These are phyloP conservation scores for Pleurotus eryngii DNA, from an alignment of 768 basidiomycete genomes.

Conservation along the genomic window DNA sequence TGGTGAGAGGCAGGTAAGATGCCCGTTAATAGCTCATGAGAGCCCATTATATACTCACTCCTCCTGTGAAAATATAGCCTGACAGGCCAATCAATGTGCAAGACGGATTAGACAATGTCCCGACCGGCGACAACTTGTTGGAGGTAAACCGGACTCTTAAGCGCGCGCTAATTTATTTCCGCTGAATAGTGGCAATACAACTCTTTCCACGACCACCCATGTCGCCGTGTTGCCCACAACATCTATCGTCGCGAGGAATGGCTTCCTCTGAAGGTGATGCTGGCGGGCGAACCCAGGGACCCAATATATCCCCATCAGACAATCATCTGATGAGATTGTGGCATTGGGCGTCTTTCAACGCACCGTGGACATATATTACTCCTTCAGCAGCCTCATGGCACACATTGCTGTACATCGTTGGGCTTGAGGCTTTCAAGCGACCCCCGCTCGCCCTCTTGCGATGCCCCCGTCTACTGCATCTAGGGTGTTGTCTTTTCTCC, in stretches of 20 bases:
- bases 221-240: too few relatives aligned
- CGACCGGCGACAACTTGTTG: too few relatives aligned
- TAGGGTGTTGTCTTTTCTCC: background rate
- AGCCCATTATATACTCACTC: too few relatives aligned
- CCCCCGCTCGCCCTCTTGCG: background rate
- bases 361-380: constrained; percentile 2
- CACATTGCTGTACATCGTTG: background rate
- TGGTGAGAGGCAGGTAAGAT: background rate
- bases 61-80: too few relatives aligned
- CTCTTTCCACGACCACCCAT: too few relatives aligned
- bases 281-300: too few relatives aligned
- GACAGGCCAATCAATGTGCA: background rate
- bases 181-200: too few relatives aligned
- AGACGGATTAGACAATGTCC: too few relatives aligned
- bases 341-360: constrained; percentile 1
- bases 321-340: background rate
- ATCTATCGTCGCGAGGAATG: background rate
- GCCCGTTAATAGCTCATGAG: too few relatives aligned
- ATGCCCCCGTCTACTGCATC: background rate
- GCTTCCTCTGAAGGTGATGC: background rate
- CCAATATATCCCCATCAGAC: too few relatives aligned
- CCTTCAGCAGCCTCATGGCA: background rate
- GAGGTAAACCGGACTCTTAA: too few relatives aligned
- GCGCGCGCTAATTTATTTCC: too few relatives aligned
- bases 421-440: background rate